Evolutionary conservation across 495 filamentous ascomycete genomes (phyloP).

Genomic region (Penicillium canescens): DNA sequence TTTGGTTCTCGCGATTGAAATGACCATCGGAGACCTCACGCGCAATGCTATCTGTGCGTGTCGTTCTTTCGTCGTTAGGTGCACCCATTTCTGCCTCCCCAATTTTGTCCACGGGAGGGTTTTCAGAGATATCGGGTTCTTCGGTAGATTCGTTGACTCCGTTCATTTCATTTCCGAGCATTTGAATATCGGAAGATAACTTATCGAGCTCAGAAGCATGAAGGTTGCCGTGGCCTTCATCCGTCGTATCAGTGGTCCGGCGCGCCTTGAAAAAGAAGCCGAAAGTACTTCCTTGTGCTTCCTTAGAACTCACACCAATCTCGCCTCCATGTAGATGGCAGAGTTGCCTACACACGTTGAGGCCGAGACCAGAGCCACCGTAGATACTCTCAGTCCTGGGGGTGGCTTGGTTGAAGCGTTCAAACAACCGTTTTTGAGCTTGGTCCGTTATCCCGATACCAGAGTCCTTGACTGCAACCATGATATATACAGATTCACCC

Average conservation of each 20-base stretch:
- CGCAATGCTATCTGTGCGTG: constrained; percentile 6
- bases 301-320: constrained; percentile 73
- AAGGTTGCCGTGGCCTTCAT: constrained; percentile 22
- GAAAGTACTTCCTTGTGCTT: constrained; percentile 77
- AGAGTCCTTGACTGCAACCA: constrained; percentile 75
- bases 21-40: background rate
- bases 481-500: constrained; percentile 67
- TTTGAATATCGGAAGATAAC: constrained; percentile 21
- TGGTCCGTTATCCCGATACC: constrained; percentile 73
- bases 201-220: constrained; percentile 16
- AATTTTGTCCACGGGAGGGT: constrained; percentile 2
- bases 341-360: constrained; percentile 78
- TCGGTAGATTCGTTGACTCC: constrained; percentile 8
- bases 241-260: constrained; percentile 28
- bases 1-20: background rate
- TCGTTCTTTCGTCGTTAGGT: background rate
- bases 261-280: constrained; percentile 76
- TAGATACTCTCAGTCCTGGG: constrained; percentile 79
- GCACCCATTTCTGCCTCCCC: constrained; percentile 3
- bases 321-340: constrained; percentile 83
- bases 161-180: constrained; percentile 17
- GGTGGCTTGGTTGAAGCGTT: constrained; percentile 77
- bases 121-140: constrained; percentile 5
- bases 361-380: constrained; percentile 77
- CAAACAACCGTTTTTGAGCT: constrained; percentile 74